Conservation (phyloP, 2,329 filamentous ascomycete species). For the Didymella segeticola region DNA sequence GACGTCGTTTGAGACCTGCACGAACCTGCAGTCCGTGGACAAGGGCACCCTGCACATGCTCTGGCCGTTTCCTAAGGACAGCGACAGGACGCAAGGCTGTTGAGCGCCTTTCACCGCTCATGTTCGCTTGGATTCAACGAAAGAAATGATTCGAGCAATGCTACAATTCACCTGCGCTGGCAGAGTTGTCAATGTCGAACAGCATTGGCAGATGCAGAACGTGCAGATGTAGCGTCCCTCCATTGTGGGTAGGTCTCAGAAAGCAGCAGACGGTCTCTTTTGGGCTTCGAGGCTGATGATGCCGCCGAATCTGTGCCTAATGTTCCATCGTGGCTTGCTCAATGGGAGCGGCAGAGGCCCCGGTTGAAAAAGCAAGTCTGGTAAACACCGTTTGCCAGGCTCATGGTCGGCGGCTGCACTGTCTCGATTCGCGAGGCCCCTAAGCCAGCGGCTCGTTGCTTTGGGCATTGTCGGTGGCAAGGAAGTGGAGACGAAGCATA, state of each 20-base stretch:
- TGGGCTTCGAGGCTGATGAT: slow-evolving; percentile 20
- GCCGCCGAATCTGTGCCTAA: slow-evolving; percentile 26
- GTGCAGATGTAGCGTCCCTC: slow-evolving; percentile 25
- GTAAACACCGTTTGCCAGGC: slow-evolving; percentile 31
- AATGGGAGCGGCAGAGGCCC: not conserved
- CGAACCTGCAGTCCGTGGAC: slow-evolving; percentile 2
- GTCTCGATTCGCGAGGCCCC: slow-evolving; percentile 22
- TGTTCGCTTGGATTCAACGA: slow-evolving; percentile 23
- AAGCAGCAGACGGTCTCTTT: slow-evolving; percentile 15
- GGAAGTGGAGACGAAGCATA: slow-evolving; percentile 14
- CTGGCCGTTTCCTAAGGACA: slow-evolving; percentile 19
- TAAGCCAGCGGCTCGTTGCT: slow-evolving; percentile 24
- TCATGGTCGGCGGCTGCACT: slow-evolving; percentile 31
- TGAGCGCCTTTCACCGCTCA: slow-evolving; percentile 26
- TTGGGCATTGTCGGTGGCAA: slow-evolving; percentile 22
- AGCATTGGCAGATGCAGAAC: slow-evolving; percentile 33
- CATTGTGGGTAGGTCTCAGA: slow-evolving; percentile 14
- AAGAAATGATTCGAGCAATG: slow-evolving; percentile 24
- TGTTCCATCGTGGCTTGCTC: slow-evolving; percentile 35
- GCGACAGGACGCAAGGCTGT: slow-evolving; percentile 24
- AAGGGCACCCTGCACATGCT: slow-evolving; percentile 21
- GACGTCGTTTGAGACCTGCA: slow-evolving; percentile 20
- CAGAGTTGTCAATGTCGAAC: slow-evolving; percentile 29
- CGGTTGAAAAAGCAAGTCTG: slow-evolving; percentile 25
- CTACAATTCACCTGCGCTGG: slow-evolving; percentile 14